Evolutionary conservation across 2,329 filamentous ascomycete genomes (phyloP).

Genomic region (Sclerotinia glacialis): DNA sequence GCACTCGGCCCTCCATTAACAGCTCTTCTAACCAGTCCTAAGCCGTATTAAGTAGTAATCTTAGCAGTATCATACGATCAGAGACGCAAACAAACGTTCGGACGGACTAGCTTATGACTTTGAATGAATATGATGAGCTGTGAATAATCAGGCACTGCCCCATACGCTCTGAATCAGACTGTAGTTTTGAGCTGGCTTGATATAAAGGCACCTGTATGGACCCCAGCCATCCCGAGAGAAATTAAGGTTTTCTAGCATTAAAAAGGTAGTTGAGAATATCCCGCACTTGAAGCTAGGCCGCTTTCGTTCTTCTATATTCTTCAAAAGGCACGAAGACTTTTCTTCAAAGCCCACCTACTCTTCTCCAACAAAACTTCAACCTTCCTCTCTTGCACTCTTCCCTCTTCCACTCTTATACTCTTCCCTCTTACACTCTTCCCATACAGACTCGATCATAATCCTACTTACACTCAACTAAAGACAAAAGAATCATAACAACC

Average conservation of each 20-base stretch:
- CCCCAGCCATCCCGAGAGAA: neutral
- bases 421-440: neutral
- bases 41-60: constrained; percentile 2
- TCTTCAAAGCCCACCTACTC: constrained; percentile 1
- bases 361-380: constrained; percentile 2
- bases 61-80: constrained; percentile 1
- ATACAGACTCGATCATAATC: neutral
- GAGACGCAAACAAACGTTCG: neutral
- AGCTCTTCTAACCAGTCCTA: neutral
- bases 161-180: neutral
- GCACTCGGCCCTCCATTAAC: neutral
- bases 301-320: neutral
- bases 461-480: neutral
- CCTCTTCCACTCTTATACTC: too few relatives aligned
- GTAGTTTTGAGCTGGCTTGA: neutral
- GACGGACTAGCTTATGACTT: constrained; percentile 4
- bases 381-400: neutral
- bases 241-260: neutral
- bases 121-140: constrained; percentile 9
- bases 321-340: neutral
- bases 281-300: neutral
- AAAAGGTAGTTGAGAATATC: neutral
- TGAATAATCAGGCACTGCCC: neutral
- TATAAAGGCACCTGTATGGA: neutral
- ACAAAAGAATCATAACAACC: neutral